Percentiles rank a stretch among this genome's conserved stretches.
Conservation (phyloP, 2,329 filamentous ascomycete species). For the Talaromyces verruculosus region DNA sequence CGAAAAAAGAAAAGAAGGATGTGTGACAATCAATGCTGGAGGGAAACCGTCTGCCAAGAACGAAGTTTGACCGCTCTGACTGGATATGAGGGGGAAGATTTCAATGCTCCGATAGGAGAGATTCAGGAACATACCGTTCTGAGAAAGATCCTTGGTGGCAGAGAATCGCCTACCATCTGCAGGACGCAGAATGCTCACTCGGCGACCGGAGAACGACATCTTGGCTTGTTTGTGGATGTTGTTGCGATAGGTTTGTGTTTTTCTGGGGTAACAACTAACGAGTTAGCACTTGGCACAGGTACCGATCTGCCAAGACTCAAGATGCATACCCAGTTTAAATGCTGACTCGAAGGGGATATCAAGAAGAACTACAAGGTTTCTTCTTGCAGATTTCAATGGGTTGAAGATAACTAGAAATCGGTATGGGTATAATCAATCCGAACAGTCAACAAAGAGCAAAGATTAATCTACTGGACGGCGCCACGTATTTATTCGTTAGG, state of each 20-base stretch:
- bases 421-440: not conserved
- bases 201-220: conserved; percentile 51
- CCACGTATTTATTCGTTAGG: conserved; percentile 13
- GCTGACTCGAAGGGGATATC: not conserved
- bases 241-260: conserved; percentile 21
- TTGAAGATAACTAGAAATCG: not conserved
- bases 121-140: conserved; percentile 42
- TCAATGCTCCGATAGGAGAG: not conserved
- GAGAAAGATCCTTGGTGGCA: conserved; percentile 45
- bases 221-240: conserved; percentile 21
- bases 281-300: conserved; percentile 1
- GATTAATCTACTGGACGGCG: not conserved
- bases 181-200: conserved; percentile 45
- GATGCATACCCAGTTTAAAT: not conserved
- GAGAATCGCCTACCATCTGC: conserved; percentile 42
- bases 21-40: not conserved
- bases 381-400: not conserved
- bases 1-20: not conserved
- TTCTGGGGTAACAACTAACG: conserved; percentile 3
- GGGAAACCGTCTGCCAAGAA: conserved; percentile 13
- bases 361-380: not conserved
- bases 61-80: conserved; percentile 3
- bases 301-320: conserved; percentile 7
- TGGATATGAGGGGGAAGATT: not conserved
- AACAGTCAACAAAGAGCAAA: not conserved